Base-by-base conservation (phyloP, 2,329 filamentous ascomycete genomes). In the Teratosphaeria epicoccoides region DNA sequence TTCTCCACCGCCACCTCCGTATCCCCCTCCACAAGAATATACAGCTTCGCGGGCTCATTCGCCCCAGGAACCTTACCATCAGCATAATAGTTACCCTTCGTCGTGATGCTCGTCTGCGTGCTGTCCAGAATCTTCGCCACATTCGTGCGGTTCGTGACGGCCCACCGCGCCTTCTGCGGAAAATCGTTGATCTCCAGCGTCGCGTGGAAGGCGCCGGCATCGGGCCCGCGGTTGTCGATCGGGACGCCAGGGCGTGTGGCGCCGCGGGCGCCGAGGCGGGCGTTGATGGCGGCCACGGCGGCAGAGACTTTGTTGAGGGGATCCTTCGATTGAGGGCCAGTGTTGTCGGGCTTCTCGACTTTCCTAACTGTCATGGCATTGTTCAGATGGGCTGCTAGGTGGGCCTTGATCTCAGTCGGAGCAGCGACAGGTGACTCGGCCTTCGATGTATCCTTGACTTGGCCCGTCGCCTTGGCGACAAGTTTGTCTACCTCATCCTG, bases 181-280 rank as follows among this genome's bases (percentile, higher is more conserved):
- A 97, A 97, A 71, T 98, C 93, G 70, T 98, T 98, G 80, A 98
- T 98, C 70, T 97, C 93, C 55, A 98, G 77, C 3, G 91, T 97
- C 14, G 93, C 90, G 68, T 98, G 93, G 78, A 89, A 98, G 0
- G 90, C 89, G 49, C 93, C 93, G 2, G 93, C 93, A 69, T 98
- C 93, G 0, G 93, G 93, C 1, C 93, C 93, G 70, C 96, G 96
- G 73, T 98, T 98, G 74, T 98, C 93, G 66, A 96, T 94, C 6
- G 93, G 89, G 55, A 95, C 90, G 12, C 93, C 93, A 3, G 88
- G 85, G 54, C 93, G 85, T 62, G 96, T 84, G 66, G 93, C 55
- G 60, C 90, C 90, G 28, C 88, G 88, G 61, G 88, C 88, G 64
- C 88, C 91, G 37, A 98, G 79, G 59, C 93, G 88, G 55, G 84